Evolutionary conservation across 208 protist species (phyloP).

Genomic region (Dictyostelium gargantuum): DNA sequence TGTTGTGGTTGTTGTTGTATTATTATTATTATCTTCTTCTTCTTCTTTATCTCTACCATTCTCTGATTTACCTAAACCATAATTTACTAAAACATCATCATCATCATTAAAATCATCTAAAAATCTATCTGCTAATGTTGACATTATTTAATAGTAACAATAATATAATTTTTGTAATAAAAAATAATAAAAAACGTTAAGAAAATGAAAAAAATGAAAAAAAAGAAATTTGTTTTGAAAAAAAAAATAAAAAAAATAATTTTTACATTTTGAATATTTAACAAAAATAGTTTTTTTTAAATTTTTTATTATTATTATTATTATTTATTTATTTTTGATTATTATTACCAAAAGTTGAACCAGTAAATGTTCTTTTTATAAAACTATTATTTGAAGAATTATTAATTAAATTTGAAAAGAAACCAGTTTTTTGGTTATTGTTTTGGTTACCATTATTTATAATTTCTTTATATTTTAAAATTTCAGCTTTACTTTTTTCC

Average conservation of each 20-base stretch:
- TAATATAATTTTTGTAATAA: no score
- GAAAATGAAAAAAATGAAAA: no score
- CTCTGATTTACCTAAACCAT: not conserved
- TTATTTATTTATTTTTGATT: not conserved
- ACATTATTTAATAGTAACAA: no score
- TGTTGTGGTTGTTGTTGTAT: not conserved
- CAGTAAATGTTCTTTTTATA: conserved; percentile 53
- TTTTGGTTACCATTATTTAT: not conserved
- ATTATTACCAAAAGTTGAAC: not conserved
- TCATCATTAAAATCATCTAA: conserved; percentile 77
- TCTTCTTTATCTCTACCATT: not conserved
- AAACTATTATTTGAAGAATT: conserved; percentile 22
- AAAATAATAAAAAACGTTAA: no score
- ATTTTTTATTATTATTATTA: not conserved
- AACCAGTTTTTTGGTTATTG: not conserved
- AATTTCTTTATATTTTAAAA: conserved; percentile 5
- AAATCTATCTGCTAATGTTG: conserved; percentile 80
- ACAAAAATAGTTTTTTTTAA: no score
- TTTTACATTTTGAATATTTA: no score
- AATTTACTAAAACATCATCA: conserved; percentile 21
- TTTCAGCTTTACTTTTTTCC: conserved; percentile 43
- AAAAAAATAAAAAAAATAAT: no score
- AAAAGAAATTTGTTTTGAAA: no score
- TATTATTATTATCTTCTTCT: not conserved
- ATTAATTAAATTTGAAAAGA: conserved; percentile 12